Base-by-base conservation (phyloP, 176 grass and related monocot species). In the Bothriochloa decipiens region DNA sequence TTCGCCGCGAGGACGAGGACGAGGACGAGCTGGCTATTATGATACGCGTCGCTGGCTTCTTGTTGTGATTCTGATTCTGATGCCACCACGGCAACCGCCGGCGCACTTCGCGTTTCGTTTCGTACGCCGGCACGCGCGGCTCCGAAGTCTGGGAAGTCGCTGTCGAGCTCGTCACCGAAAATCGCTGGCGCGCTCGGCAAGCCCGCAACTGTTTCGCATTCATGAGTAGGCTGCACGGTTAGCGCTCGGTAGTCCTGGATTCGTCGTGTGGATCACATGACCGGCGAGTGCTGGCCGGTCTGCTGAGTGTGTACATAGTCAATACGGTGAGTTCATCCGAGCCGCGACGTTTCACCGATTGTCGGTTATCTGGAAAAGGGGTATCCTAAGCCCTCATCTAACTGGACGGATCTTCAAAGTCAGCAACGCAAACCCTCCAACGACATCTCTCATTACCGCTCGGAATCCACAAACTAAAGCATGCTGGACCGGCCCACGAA, bases 321-420 rank as follows among this genome's bases (percentile, higher is more conserved):
- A 87, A 58, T 62, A 29, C 42, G 79, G 37, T 25, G 40, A 77
- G 60, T 39, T 82, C 37, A 81, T 70, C 65, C 28, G 1, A 65
- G 17, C 29, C 62, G 50, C 72, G 86, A 88, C 86, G n/a, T 83
- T 83, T 70, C 80, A 88, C 65, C 80, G 50, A 20, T 40, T n/a
- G n/a, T n/a, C n/a, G n/a, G n/a, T n/a, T n/a, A n/a, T n/a, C n/a
- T n/a, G n/a, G n/a, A n/a, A n/a, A n/a, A n/a, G n/a, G n/a, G n/a
- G n/a, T n/a, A n/a, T n/a, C n/a, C n/a, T n/a, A n/a, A n/a, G n/a
- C n/a, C n/a, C n/a, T n/a, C n/a, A n/a, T n/a, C n/a, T n/a, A n/a
- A n/a, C n/a, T n/a, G n/a, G n/a, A n/a, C n/a, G n/a, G n/a, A n/a
- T n/a, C n/a, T n/a, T n/a, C n/a, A n/a, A n/a, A n/a, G n/a, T n/a